Conservation (phyloP, 2,329 filamentous ascomycete species). For the Trichoderma sp. region DNA sequence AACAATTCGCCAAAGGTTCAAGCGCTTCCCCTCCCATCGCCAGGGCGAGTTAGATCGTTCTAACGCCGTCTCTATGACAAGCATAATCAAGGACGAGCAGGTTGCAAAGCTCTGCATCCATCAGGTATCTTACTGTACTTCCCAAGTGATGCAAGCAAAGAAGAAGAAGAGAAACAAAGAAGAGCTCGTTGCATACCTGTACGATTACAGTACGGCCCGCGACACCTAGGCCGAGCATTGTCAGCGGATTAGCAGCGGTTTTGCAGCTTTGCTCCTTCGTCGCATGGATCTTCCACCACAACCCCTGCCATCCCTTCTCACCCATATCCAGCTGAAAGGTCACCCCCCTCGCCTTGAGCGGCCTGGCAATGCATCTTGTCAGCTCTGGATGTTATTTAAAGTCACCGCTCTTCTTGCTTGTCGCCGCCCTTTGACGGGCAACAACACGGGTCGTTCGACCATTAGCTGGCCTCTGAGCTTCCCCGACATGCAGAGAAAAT, state of each 20-base stretch:
- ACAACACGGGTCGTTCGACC: neutral
- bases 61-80: neutral
- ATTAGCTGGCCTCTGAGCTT: neutral
- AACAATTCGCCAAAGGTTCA: neutral
- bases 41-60: neutral
- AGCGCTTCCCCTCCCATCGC: neutral
- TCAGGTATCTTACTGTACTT: neutral
- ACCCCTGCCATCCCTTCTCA: slow-evolving; percentile 10
- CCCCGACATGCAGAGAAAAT: neutral
- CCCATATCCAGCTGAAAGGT: slow-evolving; percentile 15
- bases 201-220: neutral
- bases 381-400: slow-evolving; percentile 6
- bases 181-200: neutral
- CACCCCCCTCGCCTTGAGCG: neutral
- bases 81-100: neutral
- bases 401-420: slow-evolving; percentile 11
- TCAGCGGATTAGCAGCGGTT: slow-evolving; percentile 4
- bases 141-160: neutral
- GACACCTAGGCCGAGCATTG: neutral
- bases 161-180: neutral
- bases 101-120: neutral
- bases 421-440: neutral
- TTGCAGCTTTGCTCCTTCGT: neutral
- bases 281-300: slow-evolving; percentile 4
- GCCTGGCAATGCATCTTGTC: neutral